Percentiles rank a stretch among this genome's conserved stretches.
phyloP scores from a whole-genome alignment of 1,284 basidiomycete genomes.

The Meira nashicola region DNA sequence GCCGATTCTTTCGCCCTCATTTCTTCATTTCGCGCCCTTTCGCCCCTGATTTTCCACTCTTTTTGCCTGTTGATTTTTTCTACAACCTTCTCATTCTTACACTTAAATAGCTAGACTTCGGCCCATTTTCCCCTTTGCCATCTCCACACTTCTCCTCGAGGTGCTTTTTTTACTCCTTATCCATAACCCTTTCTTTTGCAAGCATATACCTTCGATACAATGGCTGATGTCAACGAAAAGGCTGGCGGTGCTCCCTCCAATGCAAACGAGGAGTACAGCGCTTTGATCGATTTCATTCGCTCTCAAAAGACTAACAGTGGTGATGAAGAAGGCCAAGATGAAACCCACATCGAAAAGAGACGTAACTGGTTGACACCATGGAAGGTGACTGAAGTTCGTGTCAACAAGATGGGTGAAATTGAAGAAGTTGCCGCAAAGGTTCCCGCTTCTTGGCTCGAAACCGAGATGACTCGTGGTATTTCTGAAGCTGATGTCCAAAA shows the following conservation, averaged over 20 bases:
- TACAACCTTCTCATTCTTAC: background rate
- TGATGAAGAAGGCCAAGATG: constrained; percentile 40
- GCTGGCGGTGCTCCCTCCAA: constrained; percentile 25
- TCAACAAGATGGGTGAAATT: constrained; percentile 52
- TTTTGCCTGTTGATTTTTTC: background rate
- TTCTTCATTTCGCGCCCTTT: no score
- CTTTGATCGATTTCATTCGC: constrained; percentile 48
- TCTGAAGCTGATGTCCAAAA: constrained; percentile 54
- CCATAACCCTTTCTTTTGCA: background rate
- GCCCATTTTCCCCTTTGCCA: background rate
- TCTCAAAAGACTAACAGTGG: constrained; percentile 31
- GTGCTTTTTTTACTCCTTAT: background rate
- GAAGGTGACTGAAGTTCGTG: constrained; percentile 48
- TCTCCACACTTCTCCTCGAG: background rate
- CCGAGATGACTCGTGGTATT: constrained; percentile 57
- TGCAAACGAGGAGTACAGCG: constrained; percentile 46
- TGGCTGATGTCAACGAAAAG: constrained; percentile 1
- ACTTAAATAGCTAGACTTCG: background rate
- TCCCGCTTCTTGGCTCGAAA: constrained; percentile 55
- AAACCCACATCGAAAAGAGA: constrained; percentile 45
- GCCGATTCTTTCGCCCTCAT: no score
- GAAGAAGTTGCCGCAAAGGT: constrained; percentile 49
- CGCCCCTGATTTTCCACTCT: no score
- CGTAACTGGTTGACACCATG: constrained; percentile 44
- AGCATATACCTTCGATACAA: background rate